Percentiles rank a stretch among this genome's conserved stretches.
Conservation (phyloP, 2,329 filamentous ascomycete species). For the Penicillium griseofulvum region DNA sequence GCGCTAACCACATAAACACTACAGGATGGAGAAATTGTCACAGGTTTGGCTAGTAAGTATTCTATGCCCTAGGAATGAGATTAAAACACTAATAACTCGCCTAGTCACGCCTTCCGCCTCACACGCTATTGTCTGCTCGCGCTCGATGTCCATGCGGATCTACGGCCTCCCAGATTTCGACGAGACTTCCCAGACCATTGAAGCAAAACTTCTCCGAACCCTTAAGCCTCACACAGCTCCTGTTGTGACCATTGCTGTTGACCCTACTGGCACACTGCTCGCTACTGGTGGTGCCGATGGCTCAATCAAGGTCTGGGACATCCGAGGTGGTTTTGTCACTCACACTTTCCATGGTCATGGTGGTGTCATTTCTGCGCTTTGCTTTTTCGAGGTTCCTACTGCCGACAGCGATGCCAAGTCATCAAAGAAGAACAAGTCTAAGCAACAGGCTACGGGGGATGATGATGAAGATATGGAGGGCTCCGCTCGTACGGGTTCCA, state of each 20-base stretch:
- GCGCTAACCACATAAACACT: constrained; percentile 14
- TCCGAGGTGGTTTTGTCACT: constrained; percentile 82
- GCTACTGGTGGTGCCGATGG: constrained; percentile 93
- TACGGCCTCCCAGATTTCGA: constrained; percentile 66
- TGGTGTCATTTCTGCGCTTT: constrained; percentile 83
- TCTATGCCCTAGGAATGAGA: neutral
- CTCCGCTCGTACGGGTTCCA: constrained; percentile 46
- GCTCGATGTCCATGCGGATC: constrained; percentile 93
- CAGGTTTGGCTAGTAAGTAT: constrained; percentile 44
- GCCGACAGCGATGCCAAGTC: constrained; percentile 38
- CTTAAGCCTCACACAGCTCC: constrained; percentile 88
- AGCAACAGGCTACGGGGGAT: constrained; percentile 25
- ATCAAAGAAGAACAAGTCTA: constrained; percentile 48
- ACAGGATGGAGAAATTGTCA: constrained; percentile 63
- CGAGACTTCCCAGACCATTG: constrained; percentile 56
- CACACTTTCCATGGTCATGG: constrained; percentile 94
- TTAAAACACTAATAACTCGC: constrained; percentile 11
- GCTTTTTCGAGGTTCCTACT: constrained; percentile 77
- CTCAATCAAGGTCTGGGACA: constrained; percentile 95
- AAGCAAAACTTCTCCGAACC: constrained; percentile 69
- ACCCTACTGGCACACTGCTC: constrained; percentile 82
- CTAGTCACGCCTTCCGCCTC: constrained; percentile 82
- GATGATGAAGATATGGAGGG: constrained; percentile 46
- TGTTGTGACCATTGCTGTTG: constrained; percentile 80
- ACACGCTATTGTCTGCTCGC: constrained; percentile 86